Evolutionary conservation across 169 alveolate genomes (phyloP), one percentile per base, ranked within the genome.

Genomic region (Babesia ovis): DNA sequence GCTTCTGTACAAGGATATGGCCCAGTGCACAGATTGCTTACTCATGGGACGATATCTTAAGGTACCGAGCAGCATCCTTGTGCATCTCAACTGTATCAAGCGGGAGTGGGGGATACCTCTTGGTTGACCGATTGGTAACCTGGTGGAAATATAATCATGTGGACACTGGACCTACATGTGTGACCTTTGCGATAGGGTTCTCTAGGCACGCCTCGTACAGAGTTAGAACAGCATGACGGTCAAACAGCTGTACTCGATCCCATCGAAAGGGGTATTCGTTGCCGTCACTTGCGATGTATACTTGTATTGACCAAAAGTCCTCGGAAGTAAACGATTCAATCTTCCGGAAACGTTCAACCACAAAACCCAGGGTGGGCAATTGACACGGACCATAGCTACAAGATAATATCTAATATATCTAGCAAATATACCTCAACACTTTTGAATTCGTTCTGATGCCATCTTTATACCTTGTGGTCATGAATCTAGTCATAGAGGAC

Each of bases 301-400:
- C 84, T 60, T 92, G 85, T 27, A 98, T 90, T 34, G 91, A 79
- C 99, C 99, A 98, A 77, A 89, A 97, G 35, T 86, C 81, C 80
- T 97, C 99, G 22, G 95, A 83, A 22, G 72, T 84, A 81, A 97
- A 98, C 59, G 92, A 89, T 68, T 94, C 87, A 14, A 95, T 95
- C 72, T 94, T 92, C 60, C 91, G 67, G 50, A 84, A 94, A 85
- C 99, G 91, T 48, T 95, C 95, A n/a, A 97, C 99, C 18, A 98
- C 96, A 77, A 98, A 97, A 12, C 99, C 99, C 39, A 98, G 90
- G 18, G 99, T 98, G 4, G 99, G 99, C 59, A 97, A 92, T 86
- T 98, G 98, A 74, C 99, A 98, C 2, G 99, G 99, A 4, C 99
- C 99, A 84, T 96, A 98, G 75, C 99, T 94, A 16, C 18, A 39